Base-by-base conservation (phyloP, 345 rosid genomes). In the Cochlearia excelsa region DNA sequence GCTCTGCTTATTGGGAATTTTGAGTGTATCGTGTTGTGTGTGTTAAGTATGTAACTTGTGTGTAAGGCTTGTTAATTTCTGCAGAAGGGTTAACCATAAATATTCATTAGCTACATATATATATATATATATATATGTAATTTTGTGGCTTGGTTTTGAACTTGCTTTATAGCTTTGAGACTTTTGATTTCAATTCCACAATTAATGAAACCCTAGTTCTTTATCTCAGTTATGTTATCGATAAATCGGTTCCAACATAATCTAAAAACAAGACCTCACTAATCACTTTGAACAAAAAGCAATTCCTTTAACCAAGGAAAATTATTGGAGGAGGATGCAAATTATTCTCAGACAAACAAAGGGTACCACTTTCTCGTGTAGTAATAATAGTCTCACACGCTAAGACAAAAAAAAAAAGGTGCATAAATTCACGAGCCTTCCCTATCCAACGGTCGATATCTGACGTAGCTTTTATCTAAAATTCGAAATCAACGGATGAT, bases 401-500 rank as follows among this genome's bases (percentile, higher is more conserved):
- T 43, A 69, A 27, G 34, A 55, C 52, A 48, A 69, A 62, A 37
- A 37, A 37, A 37, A 37, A 6, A 3, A n/a, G n/a, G 42, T 38
- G 47, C 59, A 63, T 54, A 38, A 43, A 50, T 63, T 52, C 53
- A 26, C 59, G 41, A 55, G 46, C 48, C 64, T 28, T 51, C 3
- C 30, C 16, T 1, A 46, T 26, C 68, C 65, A 50, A 81, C 76
- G 81, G 69, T 44, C 8, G 5, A 26, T 4, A 65, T 57, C 47
- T 58, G 52, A 7, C 26, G 0, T 1, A 39, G 4, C 23, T 55
- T 5, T 31, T 31, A 5, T 8, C 7, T n/a, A n/a, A n/a, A n/a
- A n/a, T n/a, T n/a, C 49, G 3, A 9, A 50, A 52, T 50, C 59
- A 54, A 75, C 83, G 88, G 75, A 3, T 29, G n/a, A 28, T 69